These are phyloP conservation scores for Sphaerostilbella broomeana DNA, from an alignment of 2,329 filamentous ascomycete species.

Conservation along the genomic window DNA sequence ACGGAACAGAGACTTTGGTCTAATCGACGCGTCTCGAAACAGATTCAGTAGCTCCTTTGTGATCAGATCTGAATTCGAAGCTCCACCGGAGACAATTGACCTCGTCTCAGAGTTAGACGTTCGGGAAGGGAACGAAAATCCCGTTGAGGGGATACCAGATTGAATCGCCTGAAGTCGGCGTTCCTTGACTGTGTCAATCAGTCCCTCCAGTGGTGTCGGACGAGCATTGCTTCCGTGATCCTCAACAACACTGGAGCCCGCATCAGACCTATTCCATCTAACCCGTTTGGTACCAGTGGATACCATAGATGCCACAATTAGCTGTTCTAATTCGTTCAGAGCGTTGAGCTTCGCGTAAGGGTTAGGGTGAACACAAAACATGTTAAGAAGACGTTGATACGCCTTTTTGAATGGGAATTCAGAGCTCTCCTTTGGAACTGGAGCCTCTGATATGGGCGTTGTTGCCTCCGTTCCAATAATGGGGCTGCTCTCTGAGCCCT, in stretches of 20 bases:
- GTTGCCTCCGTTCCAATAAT: slow-evolving; percentile 37
- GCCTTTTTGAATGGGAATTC: slow-evolving; percentile 77
- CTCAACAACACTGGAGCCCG: slow-evolving; percentile 27
- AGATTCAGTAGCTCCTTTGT: slow-evolving; percentile 60
- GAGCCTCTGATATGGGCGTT: slow-evolving; percentile 11
- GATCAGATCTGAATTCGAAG: slow-evolving; percentile 56
- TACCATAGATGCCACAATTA: slow-evolving; percentile 67
- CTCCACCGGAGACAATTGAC: slow-evolving; percentile 42
- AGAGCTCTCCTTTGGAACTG: slow-evolving; percentile 22
- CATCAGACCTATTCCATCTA: slow-evolving; percentile 32
- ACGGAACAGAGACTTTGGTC: slow-evolving; percentile 75
- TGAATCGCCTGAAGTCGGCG: slow-evolving; percentile 50
- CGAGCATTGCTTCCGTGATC: slow-evolving; percentile 30
- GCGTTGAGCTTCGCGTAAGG: slow-evolving; percentile 80
- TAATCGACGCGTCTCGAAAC: slow-evolving; percentile 59
- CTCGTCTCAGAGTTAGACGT: slow-evolving; percentile 42
- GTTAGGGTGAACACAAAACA: slow-evolving; percentile 85
- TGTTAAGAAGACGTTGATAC: slow-evolving; percentile 71
- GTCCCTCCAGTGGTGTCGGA: slow-evolving; percentile 52
- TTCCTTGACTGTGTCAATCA: slow-evolving; percentile 64
- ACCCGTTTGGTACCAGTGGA: slow-evolving; percentile 29
- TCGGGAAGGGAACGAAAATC: slow-evolving; percentile 29
- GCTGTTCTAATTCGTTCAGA: slow-evolving; percentile 72
- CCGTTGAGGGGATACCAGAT: slow-evolving; percentile 22
- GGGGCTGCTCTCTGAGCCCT: slow-evolving; percentile 32